phyloP scores from a whole-genome alignment of 2,329 filamentous ascomycete genomes.

The Venturia oleaginea region DNA sequence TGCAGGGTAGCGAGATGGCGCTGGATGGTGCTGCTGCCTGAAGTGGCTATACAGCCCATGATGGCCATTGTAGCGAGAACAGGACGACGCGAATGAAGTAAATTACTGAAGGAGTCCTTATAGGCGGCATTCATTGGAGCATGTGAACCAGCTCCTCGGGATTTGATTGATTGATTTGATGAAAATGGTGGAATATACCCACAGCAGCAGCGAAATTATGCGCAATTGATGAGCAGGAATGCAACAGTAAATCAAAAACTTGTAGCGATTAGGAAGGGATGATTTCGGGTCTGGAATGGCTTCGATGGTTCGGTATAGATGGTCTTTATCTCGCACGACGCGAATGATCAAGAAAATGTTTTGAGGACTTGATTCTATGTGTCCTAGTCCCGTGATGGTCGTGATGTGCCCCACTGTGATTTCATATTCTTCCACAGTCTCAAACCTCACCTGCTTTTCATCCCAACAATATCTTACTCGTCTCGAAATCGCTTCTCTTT shows the following conservation, averaged over 20 bases:
- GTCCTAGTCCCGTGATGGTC: not conserved
- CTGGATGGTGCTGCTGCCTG: slow-evolving; percentile 5
- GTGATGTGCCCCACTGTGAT: not conserved
- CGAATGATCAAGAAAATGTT: not conserved
- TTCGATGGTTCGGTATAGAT: not conserved
- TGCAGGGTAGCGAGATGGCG: slow-evolving; percentile 18
- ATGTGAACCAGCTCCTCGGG: not conserved
- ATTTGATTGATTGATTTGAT: not conserved
- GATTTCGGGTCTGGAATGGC: not conserved
- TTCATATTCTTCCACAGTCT: not conserved
- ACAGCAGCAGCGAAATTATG: not conserved
- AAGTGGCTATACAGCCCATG: not conserved
- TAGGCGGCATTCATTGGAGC: not conserved
- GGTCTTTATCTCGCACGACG: not conserved
- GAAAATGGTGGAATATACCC: slow-evolving; percentile 6
- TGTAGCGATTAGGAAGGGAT: not conserved
- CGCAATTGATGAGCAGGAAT: not conserved
- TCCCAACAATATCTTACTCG: no score
- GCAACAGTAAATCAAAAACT: not conserved
- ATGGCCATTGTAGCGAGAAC: not conserved
- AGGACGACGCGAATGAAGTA: not conserved
- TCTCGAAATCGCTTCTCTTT: no score
- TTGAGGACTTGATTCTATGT: not conserved
- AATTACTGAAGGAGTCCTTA: not conserved
- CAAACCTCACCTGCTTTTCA: no score